A percentile compares a stretch with the other conserved stretches of the same genome.
Evolutionary conservation across 768 basidiomycete genomes (phyloP).

Genomic region (Mycena latifolia): DNA sequence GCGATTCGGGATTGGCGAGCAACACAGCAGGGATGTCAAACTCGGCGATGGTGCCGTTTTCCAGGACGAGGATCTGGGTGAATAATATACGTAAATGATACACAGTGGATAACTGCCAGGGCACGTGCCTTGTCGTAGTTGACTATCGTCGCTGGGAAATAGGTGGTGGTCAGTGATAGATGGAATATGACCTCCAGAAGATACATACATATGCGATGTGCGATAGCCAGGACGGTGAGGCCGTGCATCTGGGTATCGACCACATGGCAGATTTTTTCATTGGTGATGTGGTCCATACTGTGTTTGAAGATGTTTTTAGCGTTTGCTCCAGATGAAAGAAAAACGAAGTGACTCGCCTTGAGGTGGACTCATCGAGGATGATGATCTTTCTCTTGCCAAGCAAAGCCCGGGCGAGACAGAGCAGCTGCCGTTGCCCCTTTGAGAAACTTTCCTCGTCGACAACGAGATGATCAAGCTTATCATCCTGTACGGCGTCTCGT

Average conservation of each 20-base stretch:
- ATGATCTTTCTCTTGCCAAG: conserved; percentile 24
- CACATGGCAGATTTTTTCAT: conserved; percentile 29
- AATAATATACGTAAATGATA: conserved; percentile 4
- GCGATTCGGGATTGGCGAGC: conserved; percentile 28
- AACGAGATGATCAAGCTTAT: conserved; percentile 29
- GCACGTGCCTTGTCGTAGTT: conserved; percentile 27
- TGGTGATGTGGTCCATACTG: conserved; percentile 32
- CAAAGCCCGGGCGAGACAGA: conserved; percentile 29
- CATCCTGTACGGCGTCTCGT: conserved; percentile 12
- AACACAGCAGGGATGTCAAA: conserved; percentile 14
- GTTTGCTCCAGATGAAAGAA: background rate
- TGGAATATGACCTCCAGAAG: background rate
- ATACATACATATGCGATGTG: conserved; percentile 31
- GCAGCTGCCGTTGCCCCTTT: conserved; percentile 30
- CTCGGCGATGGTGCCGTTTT: conserved; percentile 25
- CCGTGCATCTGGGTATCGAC: conserved; percentile 29
- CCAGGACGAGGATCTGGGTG: conserved; percentile 28
- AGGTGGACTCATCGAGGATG: conserved; percentile 30
- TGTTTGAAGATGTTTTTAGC: conserved; percentile 9
- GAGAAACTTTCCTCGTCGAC: conserved; percentile 32
- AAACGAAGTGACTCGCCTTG: conserved; percentile 3
- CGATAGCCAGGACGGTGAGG: conserved; percentile 26
- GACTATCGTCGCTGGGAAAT: conserved; percentile 19
- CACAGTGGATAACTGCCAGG: background rate
- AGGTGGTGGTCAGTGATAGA: background rate